A percentile compares a stretch with the other conserved stretches of the same genome.
Conservation (phyloP, 306 rosid species). For the Gastrolobium villosum region DNA sequence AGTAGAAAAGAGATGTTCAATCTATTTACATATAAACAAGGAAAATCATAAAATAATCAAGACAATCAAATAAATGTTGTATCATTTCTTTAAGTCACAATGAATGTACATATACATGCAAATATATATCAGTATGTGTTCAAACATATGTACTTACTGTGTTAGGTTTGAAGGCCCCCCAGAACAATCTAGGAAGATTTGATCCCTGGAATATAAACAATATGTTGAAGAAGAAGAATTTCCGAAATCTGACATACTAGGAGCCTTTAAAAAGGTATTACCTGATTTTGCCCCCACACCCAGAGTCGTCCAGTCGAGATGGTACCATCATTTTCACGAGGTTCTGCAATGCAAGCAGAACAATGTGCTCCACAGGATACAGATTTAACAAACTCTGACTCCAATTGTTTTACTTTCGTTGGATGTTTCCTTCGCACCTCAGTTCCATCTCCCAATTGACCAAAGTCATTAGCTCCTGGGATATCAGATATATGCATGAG, state of each 20-base stretch:
- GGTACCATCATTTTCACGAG: constrained; percentile 79
- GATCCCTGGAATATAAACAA: constrained; percentile 73
- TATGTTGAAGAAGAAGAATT: constrained; percentile 22
- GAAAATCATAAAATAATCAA: constrained; percentile 27
- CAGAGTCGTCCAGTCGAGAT: constrained; percentile 80
- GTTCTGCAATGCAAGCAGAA: constrained; percentile 92
- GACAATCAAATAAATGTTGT: constrained; percentile 15
- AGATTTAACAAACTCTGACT: constrained; percentile 77
- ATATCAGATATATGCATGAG: constrained; percentile 30
- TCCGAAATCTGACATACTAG: constrained; percentile 3
- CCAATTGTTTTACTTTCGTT: constrained; percentile 73
- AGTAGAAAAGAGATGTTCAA: neutral
- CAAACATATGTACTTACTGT: constrained; percentile 61
- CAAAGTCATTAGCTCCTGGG: constrained; percentile 87
- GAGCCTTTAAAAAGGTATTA: constrained; percentile 37
- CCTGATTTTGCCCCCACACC: constrained; percentile 99
- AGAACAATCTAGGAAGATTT: constrained; percentile 83
- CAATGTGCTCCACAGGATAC: constrained; percentile 96
- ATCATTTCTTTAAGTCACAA: constrained; percentile 23
- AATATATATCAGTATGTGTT: constrained; percentile 11
- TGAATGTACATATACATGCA: neutral
- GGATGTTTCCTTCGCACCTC: constrained; percentile 85
- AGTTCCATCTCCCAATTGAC: constrained; percentile 97
- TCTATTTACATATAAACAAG: constrained; percentile 35
- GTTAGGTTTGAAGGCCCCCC: constrained; percentile 86